Evolutionary conservation across 495 filamentous ascomycete genomes (phyloP).

Genomic region (Lasiosphaeria miniovina): DNA sequence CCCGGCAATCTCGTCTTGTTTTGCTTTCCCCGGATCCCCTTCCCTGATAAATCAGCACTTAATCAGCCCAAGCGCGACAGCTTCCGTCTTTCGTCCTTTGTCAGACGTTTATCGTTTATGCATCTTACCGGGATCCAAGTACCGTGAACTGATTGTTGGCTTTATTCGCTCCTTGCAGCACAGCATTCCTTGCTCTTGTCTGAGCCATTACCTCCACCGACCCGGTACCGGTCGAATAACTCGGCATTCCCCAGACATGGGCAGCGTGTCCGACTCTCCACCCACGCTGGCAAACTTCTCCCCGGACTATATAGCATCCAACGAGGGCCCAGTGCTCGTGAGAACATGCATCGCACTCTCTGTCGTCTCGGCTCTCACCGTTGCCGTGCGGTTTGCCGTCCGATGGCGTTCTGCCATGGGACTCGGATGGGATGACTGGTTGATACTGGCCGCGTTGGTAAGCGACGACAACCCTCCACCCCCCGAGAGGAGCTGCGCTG

Average conservation of each 20-base stretch:
- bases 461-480: neutral
- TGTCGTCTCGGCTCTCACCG: neutral
- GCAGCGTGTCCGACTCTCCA: neutral
- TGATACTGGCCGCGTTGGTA: neutral
- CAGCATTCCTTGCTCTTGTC: neutral
- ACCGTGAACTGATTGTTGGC: too few species aligned
- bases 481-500: neutral
- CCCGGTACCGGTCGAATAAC: neutral
- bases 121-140: too few species aligned
- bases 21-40: too few species aligned
- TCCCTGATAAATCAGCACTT: too few species aligned
- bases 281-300: neutral
- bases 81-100: too few species aligned
- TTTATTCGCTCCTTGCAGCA: too few species aligned
- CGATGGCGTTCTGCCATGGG: neutral
- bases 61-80: too few species aligned
- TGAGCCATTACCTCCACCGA: neutral
- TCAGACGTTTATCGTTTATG: too few species aligned
- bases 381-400: neutral
- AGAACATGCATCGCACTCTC: neutral
- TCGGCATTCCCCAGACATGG: neutral
- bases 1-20: too few species aligned
- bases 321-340: neutral
- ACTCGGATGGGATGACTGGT: slow-evolving; percentile 1
- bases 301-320: neutral